Base-by-base conservation (phyloP, 257 asterid species). In the Eucommia ulmoides region DNA sequence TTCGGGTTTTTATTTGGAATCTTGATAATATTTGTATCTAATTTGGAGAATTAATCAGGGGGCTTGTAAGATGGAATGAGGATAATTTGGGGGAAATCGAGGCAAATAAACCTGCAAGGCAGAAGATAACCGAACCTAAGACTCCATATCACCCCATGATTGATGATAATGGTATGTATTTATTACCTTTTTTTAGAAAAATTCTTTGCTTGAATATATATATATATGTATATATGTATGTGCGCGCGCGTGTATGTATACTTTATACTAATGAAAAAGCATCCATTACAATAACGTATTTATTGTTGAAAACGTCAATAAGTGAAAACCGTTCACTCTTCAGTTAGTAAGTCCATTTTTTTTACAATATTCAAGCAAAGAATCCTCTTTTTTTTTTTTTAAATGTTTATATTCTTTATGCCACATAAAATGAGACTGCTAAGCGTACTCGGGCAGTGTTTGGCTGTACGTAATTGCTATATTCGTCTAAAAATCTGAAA, bases 111-210 rank as follows among this genome's bases (percentile, higher is more conserved):
- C 48, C 48, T 0, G 48, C 2, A 21, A 42, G 48, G 48, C 48
- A 42, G 48, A 42, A 42, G 19, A 42, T 42, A 42, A 42, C 48
- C 4, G 48, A 42, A 42, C 48, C 48, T 8, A 42, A 42, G 48
- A 42, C 48, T 16, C 48, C 48, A 18, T 42, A 42, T 21, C 19
- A 42, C 48, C 48, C 48, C 19, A 42, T 42, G 2, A 18, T 42
- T 42, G 20, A 15, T 42, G 7, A 42, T 42, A 21, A 42, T 42
- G 48, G 48, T 42, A 69, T 48, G 72, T 41, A 17, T 61, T 22
- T 2, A 11, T 8, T 65, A 33, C 19, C 19, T 7, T 23, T 38
- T 18, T 29, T 12, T n/a, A n/a, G n/a, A n/a, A n/a, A n/a, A 29
- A 29, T 29, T 5, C 12, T 29, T 29, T 29, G 38, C 12, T 29